These are phyloP conservation scores for Rhododendron simsii DNA, from an alignment of 148 eudicot species.

Conservation along the genomic window DNA sequence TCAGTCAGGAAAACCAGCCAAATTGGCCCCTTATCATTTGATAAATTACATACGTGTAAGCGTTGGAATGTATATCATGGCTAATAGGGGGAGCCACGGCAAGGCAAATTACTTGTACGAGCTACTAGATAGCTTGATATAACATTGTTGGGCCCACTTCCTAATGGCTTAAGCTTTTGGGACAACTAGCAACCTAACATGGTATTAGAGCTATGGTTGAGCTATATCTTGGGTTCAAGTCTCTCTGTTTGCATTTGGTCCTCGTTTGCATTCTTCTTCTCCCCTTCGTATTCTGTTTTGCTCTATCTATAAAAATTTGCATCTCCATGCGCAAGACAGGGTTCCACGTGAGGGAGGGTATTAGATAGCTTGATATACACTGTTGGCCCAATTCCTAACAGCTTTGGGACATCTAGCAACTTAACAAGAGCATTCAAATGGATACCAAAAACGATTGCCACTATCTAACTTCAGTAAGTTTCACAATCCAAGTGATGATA, in stretches of 20 bases:
- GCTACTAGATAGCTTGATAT: not conserved
- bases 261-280: not conserved
- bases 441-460: not conserved
- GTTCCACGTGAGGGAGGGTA: not conserved
- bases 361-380: not conserved
- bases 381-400: not conserved
- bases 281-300: not conserved
- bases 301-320: not conserved
- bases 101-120: not conserved
- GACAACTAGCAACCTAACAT: not conserved
- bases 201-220: too few relatives aligned
- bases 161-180: not conserved
- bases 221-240: not conserved
- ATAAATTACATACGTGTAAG: not conserved
- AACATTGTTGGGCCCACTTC: not conserved
- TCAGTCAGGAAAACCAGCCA: not conserved
- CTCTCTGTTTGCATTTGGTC: too few relatives aligned
- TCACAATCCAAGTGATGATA: not conserved
- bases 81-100: not conserved
- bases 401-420: not conserved
- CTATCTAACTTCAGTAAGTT: not conserved
- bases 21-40: not conserved
- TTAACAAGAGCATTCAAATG: not conserved
- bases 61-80: not conserved
- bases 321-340: not conserved